phyloP scores from a whole-genome alignment of 129 eudicot genomes.

The Escallonia rubra region DNA sequence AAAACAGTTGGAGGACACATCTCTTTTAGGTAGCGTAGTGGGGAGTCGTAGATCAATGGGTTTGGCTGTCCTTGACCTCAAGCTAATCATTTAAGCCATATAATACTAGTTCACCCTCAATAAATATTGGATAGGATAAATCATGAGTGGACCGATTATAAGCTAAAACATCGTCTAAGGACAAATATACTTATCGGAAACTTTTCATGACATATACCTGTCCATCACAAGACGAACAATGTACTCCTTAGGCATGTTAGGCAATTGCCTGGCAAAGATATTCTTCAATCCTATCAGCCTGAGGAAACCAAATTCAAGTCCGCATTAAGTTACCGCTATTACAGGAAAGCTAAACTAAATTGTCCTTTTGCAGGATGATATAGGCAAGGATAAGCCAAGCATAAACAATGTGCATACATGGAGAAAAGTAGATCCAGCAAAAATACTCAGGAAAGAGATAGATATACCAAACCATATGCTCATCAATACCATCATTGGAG shows the following conservation, averaged over 20 bases:
- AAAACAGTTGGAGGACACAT: too few species aligned
- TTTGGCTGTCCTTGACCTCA: too few species aligned
- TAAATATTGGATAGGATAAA: too few species aligned
- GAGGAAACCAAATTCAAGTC: conserved; percentile 10
- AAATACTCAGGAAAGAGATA: conserved; percentile 18
- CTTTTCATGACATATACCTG: conserved; percentile 37
- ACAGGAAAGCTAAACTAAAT: neutral
- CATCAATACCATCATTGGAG: conserved; percentile 74
- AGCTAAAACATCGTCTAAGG: too few species aligned
- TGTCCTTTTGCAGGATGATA: neutral
- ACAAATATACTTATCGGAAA: too few species aligned
- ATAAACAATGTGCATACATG: neutral
- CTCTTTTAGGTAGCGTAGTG: too few species aligned
- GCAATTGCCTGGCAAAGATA: conserved; percentile 88
- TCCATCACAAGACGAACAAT: conserved; percentile 99
- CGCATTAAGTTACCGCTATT: neutral
- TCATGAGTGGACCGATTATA: too few species aligned
- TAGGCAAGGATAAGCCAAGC: neutral
- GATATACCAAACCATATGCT: conserved; percentile 92
- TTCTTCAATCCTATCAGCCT: conserved; percentile 98
- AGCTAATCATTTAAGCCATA: too few species aligned
- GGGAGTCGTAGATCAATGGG: too few species aligned
- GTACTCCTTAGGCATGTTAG: conserved; percentile 99
- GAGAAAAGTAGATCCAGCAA: conserved; percentile 4
- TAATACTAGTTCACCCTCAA: too few species aligned